Percentiles rank a stretch among this genome's conserved stretches.
These are phyloP conservation scores for Schwanniomyces polymorphus DNA, from an alignment of 805 yeast genomes.

Conservation along the genomic window DNA sequence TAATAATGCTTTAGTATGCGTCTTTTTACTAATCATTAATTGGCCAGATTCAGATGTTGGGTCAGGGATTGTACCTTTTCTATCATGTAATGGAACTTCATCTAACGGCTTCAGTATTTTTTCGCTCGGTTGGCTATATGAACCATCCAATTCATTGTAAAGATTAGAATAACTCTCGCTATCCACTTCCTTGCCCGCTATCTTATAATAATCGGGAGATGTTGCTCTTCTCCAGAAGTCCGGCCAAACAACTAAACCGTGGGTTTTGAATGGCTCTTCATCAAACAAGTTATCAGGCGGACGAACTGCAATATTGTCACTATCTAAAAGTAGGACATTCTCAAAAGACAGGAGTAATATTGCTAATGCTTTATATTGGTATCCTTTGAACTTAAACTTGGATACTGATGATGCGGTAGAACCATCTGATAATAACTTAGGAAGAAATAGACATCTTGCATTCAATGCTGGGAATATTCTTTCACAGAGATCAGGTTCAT, in stretches of 20 bases:
- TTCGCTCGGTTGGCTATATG: conserved; percentile 9
- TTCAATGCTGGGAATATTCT: conserved; percentile 36
- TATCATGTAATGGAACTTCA: conserved; percentile 28
- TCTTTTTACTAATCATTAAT: conserved; percentile 38
- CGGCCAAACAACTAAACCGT: conserved; percentile 74
- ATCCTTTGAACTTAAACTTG: conserved; percentile 42
- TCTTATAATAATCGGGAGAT: conserved; percentile 67
- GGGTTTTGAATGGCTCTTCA: conserved; percentile 51
- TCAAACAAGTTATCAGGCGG: conserved; percentile 62
- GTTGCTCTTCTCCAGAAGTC: conserved; percentile 89
- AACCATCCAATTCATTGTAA: conserved; percentile 31
- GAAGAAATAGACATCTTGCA: conserved; percentile 40
- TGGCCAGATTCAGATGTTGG: conserved; percentile 42
- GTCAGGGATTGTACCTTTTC: conserved; percentile 31
- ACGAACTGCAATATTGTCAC: conserved; percentile 72
- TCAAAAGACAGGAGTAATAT: conserved; percentile 54
- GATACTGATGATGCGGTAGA: conserved; percentile 19
- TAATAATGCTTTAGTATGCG: conserved; percentile 36
- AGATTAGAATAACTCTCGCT: conserved; percentile 25
- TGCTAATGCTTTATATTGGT: conserved; percentile 44
- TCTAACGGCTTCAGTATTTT: conserved; percentile 2
- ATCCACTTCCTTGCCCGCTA: conserved; percentile 53
- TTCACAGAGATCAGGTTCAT: conserved; percentile 60
- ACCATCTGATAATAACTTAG: conserved; percentile 21
- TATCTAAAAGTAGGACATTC: conserved; percentile 68